A percentile compares a stretch with the other conserved stretches of the same genome.
Evolutionary conservation across 2,329 filamentous ascomycete genomes (phyloP).

Genomic region (Stagonosporopsis rhizophila): DNA sequence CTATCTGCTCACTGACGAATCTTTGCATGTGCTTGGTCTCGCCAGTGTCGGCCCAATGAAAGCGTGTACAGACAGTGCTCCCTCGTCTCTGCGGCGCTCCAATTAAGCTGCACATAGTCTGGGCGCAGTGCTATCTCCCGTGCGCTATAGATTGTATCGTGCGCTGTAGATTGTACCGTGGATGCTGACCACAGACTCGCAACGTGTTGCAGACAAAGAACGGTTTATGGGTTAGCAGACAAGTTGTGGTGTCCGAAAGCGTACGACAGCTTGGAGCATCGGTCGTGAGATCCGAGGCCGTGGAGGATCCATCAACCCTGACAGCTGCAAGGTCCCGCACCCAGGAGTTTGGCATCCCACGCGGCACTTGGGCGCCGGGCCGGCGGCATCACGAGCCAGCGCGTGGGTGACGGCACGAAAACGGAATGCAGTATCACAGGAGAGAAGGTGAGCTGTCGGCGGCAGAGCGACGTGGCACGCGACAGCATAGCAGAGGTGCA

Average conservation of each 20-base stretch:
- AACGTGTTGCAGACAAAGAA: no score
- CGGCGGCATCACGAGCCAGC: slow-evolving; percentile 5
- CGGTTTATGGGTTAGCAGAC: no score
- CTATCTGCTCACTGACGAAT: no score
- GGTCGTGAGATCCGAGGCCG: background rate
- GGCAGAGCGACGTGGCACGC: background rate
- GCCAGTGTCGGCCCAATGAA: no score
- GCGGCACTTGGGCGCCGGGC: slow-evolving; percentile 12
- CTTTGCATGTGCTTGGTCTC: no score
- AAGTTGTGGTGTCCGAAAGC: background rate
- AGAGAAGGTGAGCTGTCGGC: background rate
- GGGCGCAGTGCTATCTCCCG: no score
- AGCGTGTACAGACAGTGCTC: no score
- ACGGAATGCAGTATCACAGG: background rate
- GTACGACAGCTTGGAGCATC: background rate
- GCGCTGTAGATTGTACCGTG: no score
- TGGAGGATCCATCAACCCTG: background rate
- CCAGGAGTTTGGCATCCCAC: background rate
- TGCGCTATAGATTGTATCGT: no score
- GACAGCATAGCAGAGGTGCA: background rate
- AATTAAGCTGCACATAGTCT: no score
- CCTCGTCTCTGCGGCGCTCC: no score
- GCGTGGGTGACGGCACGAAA: background rate
- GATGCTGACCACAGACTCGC: no score
- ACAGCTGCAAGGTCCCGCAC: slow-evolving; percentile 18